Evolutionary conservation across 805 yeast genomes (phyloP).

Genomic region (Tetrapisispora namnaoensis): DNA sequence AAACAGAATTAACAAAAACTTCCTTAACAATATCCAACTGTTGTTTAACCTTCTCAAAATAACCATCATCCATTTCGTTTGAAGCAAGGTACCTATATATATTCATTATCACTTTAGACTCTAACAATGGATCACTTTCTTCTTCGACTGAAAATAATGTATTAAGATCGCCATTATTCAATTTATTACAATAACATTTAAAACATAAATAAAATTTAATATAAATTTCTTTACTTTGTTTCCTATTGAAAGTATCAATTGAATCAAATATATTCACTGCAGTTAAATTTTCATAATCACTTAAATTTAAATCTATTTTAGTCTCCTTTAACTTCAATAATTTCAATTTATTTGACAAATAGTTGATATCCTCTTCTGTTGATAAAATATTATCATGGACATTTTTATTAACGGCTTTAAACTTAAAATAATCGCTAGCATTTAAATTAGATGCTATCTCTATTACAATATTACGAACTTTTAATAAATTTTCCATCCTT

Average conservation of each 20-base stretch:
- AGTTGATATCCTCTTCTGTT: slow-evolving; percentile 10
- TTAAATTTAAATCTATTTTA: background rate
- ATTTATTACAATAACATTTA: slow-evolving; percentile 16
- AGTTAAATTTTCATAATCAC: background rate
- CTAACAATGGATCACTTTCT: slow-evolving; percentile 20
- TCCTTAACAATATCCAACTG: slow-evolving; percentile 32
- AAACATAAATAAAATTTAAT: slow-evolving; percentile 11
- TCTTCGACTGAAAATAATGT: slow-evolving; percentile 20
- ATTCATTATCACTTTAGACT: slow-evolving; percentile 18
- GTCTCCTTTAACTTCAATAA: slow-evolving; percentile 13
- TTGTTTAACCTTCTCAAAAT: slow-evolving; percentile 12
- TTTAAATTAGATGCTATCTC: slow-evolving; percentile 16
- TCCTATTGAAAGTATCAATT: slow-evolving; percentile 8
- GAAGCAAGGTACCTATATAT: slow-evolving; percentile 16
- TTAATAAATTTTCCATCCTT: slow-evolving; percentile 18
- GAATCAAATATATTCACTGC: slow-evolving; percentile 13
- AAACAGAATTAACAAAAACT: slow-evolving; percentile 59
- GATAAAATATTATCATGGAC: slow-evolving; percentile 13
- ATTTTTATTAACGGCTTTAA: slow-evolving; percentile 15
- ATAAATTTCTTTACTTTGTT: slow-evolving; percentile 11
- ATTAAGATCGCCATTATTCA: slow-evolving; percentile 14
- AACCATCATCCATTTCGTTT: slow-evolving; percentile 12
- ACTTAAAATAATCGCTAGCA: slow-evolving; percentile 19
- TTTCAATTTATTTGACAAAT: slow-evolving; percentile 14
- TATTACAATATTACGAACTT: slow-evolving; percentile 18